Conservation (phyloP, 2,329 filamentous ascomycete species). For the Geosmithia flava region DNA sequence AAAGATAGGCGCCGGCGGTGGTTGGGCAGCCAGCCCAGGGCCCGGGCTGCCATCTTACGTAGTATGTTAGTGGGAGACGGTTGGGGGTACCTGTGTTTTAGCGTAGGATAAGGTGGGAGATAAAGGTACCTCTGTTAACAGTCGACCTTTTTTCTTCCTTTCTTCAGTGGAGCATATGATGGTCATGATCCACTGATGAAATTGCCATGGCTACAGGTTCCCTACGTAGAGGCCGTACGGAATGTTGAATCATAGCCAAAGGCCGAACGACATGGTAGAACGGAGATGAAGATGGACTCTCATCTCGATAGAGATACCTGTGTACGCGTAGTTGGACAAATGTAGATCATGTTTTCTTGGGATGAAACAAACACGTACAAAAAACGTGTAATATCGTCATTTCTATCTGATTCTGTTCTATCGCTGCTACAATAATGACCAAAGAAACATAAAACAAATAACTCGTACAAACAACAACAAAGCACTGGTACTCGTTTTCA, state of each 20-base stretch:
- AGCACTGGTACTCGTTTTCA: background rate
- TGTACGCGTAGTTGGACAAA: no score
- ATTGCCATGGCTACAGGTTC: background rate
- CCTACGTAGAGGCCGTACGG: no score
- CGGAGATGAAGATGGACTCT: no score
- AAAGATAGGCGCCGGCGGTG: background rate
- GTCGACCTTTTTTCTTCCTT: background rate
- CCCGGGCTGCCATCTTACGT: background rate
- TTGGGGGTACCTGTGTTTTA: background rate
- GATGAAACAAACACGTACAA: background rate
- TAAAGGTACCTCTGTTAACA: constrained; percentile 1
- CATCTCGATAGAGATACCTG: no score
- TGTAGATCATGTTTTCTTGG: background rate
- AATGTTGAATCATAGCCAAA: no score
- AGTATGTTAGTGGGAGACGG: background rate
- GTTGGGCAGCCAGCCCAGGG: constrained; percentile 1
- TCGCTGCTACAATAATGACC: background rate
- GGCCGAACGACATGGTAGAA: no score
- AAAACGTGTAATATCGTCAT: background rate
- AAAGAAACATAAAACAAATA: no score
- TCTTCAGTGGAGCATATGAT: background rate
- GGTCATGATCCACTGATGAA: background rate
- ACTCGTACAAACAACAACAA: no score
- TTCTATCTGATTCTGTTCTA: background rate
- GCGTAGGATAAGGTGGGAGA: background rate